phyloP scores from a whole-genome alignment of 306 rosid genomes.

The Lithocarpus polystachyus region DNA sequence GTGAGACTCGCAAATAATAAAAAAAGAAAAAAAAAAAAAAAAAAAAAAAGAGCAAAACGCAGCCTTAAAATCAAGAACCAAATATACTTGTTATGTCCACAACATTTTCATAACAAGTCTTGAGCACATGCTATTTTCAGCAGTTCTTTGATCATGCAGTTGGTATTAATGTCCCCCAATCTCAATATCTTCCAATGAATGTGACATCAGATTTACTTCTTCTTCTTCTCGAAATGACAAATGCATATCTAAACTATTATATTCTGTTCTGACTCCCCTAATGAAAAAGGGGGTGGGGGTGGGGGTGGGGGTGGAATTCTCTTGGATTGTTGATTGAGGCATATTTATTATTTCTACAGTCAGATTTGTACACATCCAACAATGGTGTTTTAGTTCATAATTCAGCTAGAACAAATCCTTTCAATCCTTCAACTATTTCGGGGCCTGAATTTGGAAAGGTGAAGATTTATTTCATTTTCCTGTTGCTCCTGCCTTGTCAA shows the following conservation, averaged over 20 bases:
- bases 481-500: neutral
- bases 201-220: conserved; percentile 64
- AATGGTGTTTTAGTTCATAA: conserved; percentile 51
- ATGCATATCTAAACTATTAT: neutral
- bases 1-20: too few relatives aligned
- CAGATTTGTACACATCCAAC: conserved; percentile 48
- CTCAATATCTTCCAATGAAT: conserved; percentile 52
- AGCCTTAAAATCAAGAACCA: too few relatives aligned
- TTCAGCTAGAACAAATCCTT: conserved; percentile 55
- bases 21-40: too few relatives aligned
- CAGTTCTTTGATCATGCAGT: conserved; percentile 55
- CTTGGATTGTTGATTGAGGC: conserved; percentile 4
- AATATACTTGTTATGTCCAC: too few relatives aligned
- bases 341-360: conserved; percentile 45
- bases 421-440: conserved; percentile 51
- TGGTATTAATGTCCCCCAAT: conserved; percentile 55
- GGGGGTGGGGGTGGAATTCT: neutral
- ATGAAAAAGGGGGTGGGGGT: too few relatives aligned
- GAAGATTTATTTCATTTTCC: conserved; percentile 3
- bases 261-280: neutral
- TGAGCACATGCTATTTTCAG: too few relatives aligned
- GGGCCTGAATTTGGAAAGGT: conserved; percentile 84
- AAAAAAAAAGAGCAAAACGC: too few relatives aligned
- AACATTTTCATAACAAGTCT: too few relatives aligned
- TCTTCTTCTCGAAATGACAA: conserved; percentile 39